phyloP scores from a whole-genome alignment of 192 early-diverging fungal genomes.

The Dissophora ornata region DNA sequence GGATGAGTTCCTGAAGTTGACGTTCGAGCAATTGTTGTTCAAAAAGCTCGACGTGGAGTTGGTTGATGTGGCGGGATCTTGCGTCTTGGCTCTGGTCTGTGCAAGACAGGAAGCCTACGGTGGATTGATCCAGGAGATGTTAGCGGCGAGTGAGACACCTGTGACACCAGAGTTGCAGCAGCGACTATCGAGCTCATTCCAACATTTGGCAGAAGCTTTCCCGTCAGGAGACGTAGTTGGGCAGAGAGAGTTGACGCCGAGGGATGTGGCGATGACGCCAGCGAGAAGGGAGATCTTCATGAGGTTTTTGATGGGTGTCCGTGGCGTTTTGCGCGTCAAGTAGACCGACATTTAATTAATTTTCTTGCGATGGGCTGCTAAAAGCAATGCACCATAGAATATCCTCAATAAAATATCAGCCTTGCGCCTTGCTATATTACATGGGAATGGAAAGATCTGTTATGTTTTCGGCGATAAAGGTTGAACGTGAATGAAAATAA shows the following conservation, averaged over 20 bases:
- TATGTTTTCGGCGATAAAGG: too few relatives aligned
- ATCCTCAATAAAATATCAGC: too few relatives aligned
- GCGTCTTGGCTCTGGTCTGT: conserved; percentile 68
- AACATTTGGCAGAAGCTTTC: conserved; percentile 55
- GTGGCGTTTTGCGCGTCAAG: conserved; percentile 74
- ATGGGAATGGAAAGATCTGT: too few relatives aligned
- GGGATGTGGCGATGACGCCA: conserved; percentile 54
- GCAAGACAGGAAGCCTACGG: conserved; percentile 63
- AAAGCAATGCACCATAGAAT: too few relatives aligned
- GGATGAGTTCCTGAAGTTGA: conserved; percentile 63
- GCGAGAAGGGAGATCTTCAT: conserved; percentile 51
- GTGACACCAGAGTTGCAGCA: conserved; percentile 54
- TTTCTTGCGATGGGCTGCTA: too few relatives aligned
- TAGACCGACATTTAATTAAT: conserved; percentile 27
- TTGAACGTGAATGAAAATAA: too few relatives aligned
- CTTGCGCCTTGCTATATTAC: too few relatives aligned
- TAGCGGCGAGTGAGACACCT: conserved; percentile 59
- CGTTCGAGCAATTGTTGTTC: conserved; percentile 70
- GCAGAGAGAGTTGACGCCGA: conserved; percentile 50
- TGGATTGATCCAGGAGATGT: conserved; percentile 62
- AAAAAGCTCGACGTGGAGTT: conserved; percentile 71
- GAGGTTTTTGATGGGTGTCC: conserved; percentile 69
- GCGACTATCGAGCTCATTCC: conserved; percentile 60
- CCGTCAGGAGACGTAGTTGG: conserved; percentile 41
- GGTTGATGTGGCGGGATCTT: conserved; percentile 69